Conservation (phyloP, 257 asterid genomes). For the Ajuga chamaepitys region DNA sequence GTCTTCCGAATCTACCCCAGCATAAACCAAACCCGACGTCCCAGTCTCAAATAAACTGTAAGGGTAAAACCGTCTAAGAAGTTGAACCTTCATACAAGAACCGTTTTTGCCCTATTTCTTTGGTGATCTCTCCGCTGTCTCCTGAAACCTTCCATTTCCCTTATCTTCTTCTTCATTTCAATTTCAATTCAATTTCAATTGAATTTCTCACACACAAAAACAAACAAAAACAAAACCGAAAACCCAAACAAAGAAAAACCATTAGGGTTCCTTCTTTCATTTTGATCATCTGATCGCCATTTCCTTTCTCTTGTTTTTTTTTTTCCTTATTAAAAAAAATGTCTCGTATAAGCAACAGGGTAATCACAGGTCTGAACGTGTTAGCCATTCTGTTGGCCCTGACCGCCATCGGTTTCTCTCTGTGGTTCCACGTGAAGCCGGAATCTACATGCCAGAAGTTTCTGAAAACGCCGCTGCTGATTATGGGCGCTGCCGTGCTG, state of each 20-base stretch:
- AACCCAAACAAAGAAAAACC: background rate
- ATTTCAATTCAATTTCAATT: background rate
- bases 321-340: background rate
- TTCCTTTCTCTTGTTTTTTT: background rate
- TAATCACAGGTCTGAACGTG: slow-evolving; percentile 33
- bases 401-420: slow-evolving; percentile 34
- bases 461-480: slow-evolving; percentile 40
- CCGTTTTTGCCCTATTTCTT: slow-evolving; percentile 9
- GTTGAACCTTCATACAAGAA: background rate
- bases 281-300: background rate
- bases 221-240: background rate
- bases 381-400: slow-evolving; percentile 29
- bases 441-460: slow-evolving; percentile 40
- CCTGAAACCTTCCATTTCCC: background rate
- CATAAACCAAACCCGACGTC: background rate
- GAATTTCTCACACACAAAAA: background rate
- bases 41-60: background rate
- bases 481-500: slow-evolving; percentile 33
- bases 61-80: slow-evolving; percentile 8
- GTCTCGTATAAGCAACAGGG: slow-evolving; percentile 40
- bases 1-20: background rate
- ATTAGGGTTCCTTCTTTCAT: background rate
- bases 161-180: background rate
- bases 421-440: slow-evolving; percentile 27
- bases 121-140: background rate